Conservation (phyloP, 2,329 filamentous ascomycete species). For the Penicillium nordicum region DNA sequence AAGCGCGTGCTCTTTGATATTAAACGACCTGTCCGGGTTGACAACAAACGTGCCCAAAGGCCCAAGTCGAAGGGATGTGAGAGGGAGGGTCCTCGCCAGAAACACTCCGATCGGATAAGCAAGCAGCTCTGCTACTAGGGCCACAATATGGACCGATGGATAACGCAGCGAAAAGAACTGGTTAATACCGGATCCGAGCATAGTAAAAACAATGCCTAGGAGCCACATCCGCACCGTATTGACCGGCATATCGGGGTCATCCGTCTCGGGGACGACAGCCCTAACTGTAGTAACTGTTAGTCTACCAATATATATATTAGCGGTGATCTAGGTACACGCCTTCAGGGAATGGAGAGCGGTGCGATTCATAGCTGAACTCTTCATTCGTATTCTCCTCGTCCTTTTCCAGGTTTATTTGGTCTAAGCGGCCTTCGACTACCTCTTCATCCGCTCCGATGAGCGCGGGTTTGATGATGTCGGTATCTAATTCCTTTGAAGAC, state of each 20-base stretch:
- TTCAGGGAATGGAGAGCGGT: conserved; percentile 28
- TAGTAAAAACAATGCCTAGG: conserved; percentile 41
- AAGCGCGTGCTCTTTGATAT: conserved; percentile 48
- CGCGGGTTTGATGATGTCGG: background rate
- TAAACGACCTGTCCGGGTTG: conserved; percentile 46
- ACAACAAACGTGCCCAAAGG: conserved; percentile 23
- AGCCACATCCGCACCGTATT: conserved; percentile 42
- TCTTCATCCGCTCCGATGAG: background rate
- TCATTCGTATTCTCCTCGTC: conserved; percentile 12
- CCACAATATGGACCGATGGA: conserved; percentile 46
- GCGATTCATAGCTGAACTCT: conserved; percentile 25
- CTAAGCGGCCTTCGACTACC: background rate
- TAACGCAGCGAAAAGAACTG: conserved; percentile 50
- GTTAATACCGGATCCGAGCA: conserved; percentile 48
- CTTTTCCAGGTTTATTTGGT: background rate
- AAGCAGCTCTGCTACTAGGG: conserved; percentile 46
- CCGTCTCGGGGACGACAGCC: conserved; percentile 29
- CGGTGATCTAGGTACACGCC: conserved; percentile 1
- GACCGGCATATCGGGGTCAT: conserved; percentile 28
- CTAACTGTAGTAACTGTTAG: conserved; percentile 15
- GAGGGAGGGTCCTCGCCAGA: conserved; percentile 40
- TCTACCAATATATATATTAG: background rate
- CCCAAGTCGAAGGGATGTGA: conserved; percentile 28
- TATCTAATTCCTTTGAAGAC: background rate
- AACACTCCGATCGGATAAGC: conserved; percentile 44